These are phyloP conservation scores for Fusarium lyarnte DNA, from an alignment of 2,329 filamentous ascomycete genomes.

Conservation along the genomic window DNA sequence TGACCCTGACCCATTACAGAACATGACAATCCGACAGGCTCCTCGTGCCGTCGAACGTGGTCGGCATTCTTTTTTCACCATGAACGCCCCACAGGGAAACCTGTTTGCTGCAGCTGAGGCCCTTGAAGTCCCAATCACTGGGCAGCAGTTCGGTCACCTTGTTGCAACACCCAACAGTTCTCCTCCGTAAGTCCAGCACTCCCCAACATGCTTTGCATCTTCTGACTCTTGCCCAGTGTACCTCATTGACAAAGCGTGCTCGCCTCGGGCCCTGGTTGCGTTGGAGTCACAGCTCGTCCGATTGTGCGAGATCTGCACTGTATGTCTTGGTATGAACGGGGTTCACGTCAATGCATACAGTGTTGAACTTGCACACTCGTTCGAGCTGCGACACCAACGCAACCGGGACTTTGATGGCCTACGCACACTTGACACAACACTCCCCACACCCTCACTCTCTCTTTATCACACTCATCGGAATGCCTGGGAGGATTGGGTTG, in stretches of 20 bases:
- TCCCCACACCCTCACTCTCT: not conserved
- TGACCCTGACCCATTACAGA: not conserved
- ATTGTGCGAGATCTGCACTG: slow-evolving; percentile 12
- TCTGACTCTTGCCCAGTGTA: not conserved
- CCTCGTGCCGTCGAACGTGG: not conserved
- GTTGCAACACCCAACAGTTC: no score
- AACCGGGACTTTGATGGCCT: not conserved
- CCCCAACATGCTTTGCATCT: not conserved
- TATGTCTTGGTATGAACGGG: slow-evolving; percentile 2
- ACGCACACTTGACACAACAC: not conserved
- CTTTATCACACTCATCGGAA: not conserved
- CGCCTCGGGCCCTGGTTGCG: not conserved
- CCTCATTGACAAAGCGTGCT: not conserved
- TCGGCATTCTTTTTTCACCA: slow-evolving; percentile 31
- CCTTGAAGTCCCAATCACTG: slow-evolving; percentile 31
- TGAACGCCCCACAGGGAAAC: slow-evolving; percentile 36
- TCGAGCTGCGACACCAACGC: not conserved
- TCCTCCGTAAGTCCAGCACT: not conserved
- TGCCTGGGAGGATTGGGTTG: not conserved
- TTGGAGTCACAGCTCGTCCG: not conserved
- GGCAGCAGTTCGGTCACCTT: not conserved
- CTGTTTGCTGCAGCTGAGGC: slow-evolving; percentile 1
- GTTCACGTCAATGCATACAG: slow-evolving; percentile 3
- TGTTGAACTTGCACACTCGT: slow-evolving; percentile 18
- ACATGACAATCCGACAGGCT: not conserved